Base-by-base conservation (phyloP, 1,139 yeast genomes). In the Taphrina deformans region DNA sequence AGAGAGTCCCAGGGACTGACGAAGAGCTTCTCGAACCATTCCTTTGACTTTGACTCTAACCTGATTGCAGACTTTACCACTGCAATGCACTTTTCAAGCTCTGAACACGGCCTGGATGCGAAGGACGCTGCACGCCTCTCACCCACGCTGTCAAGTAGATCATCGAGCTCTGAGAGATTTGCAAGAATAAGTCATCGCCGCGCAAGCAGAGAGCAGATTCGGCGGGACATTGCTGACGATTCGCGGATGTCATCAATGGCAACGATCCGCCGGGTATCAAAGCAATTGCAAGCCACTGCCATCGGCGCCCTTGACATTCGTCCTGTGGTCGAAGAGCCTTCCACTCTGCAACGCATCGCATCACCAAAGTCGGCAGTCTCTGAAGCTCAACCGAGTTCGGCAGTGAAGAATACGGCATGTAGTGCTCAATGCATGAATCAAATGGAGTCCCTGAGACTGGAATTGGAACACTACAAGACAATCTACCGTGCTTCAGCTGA, bases 391-490 rank as follows among this genome's bases (percentile, higher is more conserved):
- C 16, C 6, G 18, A 3, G 16, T n/a, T 38, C n/a, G 21, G 41
- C 41, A 38, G 48, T 2, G 48, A 44, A n/a, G 10, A 9, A 21
- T 10, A n/a, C 14, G 2, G 45, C 23, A 10, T 59, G 63, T 31
- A 50, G 33, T 14, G 21, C 29, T 3, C 31, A 33, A n/a, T 59
- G 63, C 33, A 21, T 3, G 40, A 50, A 59, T 7, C 48, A 50
- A 4, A 26, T 59, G 27, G 63, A 59, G 9, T 27, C 40, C 10
- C 27, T 59, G 40, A 26, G 14, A 29, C 56, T 59, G 24, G 63
- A 59, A 29, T 50, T 59, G 40, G 50, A 59, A 29, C 63, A 52
- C 27, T 59, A 59, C 56, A 59, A 59, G 56, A 31, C 35, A 1
- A 24, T 50, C 14, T 59, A 59, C n/a, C 63, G 63, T 29, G 50